Base-by-base conservation (phyloP, 2,329 filamentous ascomycete genomes). In the Phyllachora maydis region DNA sequence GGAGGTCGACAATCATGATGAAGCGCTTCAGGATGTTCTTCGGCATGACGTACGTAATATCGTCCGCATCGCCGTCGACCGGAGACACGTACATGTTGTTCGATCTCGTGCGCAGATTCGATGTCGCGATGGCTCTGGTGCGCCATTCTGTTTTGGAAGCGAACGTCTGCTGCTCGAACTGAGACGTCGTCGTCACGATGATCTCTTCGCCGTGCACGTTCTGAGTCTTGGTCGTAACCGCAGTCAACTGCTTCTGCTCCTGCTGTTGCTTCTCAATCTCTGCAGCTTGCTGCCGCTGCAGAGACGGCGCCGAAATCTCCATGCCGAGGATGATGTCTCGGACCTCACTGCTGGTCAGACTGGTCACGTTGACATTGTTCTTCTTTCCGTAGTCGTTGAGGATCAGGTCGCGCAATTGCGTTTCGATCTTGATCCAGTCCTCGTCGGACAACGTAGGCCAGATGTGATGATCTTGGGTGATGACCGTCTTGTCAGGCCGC, bases 361-460 rank as follows among this genome's bases (percentile, higher is more conserved):
- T 92, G 10, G 90, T 90, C 8, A 88, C 85, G 39, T 98, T 98
- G 56, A 98, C 88, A 37, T 95, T 98, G 59, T 98, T 98, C 65
- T 98, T 98, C 66, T 95, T 98, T 43, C 88, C 88, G 44, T 98
- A 98, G 45, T 98, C 88, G 36, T 95, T 93, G 35, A 98, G 46
- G 39, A 98, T 98, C 34, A 98, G 56, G 56, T 98, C 88, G 46
- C 88, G 74, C 19, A 98, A 58, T 43, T 91, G 79, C 21, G 82
- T 82, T 59, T 98, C 88, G n/a, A 98, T 81, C 65, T 93, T 93
- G 51, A 98, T 88, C 88, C 88, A 98, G 32, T 92, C 83, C 38
- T 98, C 88, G 33, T 98, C 88, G 0, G 78, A 73, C 26, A 98
- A 55, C 0, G 81, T 74, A 1, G 88, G 88, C 88, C 88, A 98